Evolutionary conservation across 208 protist species (phyloP).

Genomic region (Leishmania amazonensis): DNA sequence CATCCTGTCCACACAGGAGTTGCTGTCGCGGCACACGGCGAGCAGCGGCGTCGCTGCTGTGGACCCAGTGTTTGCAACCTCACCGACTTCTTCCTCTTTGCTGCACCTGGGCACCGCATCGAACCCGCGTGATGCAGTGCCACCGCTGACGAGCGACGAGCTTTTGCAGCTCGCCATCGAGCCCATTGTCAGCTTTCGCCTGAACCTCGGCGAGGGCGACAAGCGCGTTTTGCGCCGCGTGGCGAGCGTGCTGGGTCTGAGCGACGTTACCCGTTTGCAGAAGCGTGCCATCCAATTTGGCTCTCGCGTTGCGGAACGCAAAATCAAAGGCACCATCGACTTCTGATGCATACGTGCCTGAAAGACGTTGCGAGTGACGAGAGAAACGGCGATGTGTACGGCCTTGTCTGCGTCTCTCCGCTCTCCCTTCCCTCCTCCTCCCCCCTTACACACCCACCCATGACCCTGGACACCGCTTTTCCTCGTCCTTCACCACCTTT

Average conservation of each 20-base stretch:
- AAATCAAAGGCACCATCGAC: slow-evolving; percentile 38
- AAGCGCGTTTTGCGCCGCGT: slow-evolving; percentile 90
- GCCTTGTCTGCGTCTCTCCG: background rate
- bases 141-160: slow-evolving; percentile 26
- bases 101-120: background rate
- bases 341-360: slow-evolving; percentile 1
- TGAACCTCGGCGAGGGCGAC: slow-evolving; percentile 87
- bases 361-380: background rate
- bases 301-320: slow-evolving; percentile 91
- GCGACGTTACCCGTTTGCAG: slow-evolving; percentile 70
- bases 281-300: slow-evolving; percentile 98
- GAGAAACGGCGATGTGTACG: background rate
- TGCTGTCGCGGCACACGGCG: background rate
- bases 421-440: background rate
- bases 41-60: background rate
- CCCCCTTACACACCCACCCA: background rate
- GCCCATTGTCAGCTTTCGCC: slow-evolving; percentile 67
- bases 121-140: background rate
- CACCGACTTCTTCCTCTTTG: background rate
- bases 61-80: background rate
- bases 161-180: slow-evolving; percentile 51
- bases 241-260: slow-evolving; percentile 85
- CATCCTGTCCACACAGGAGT: slow-evolving; percentile 15
- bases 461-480: background rate
- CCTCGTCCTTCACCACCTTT: no score